Base-by-base conservation (phyloP, 2,329 filamentous ascomycete species). In the Neonectria ditissima region DNA sequence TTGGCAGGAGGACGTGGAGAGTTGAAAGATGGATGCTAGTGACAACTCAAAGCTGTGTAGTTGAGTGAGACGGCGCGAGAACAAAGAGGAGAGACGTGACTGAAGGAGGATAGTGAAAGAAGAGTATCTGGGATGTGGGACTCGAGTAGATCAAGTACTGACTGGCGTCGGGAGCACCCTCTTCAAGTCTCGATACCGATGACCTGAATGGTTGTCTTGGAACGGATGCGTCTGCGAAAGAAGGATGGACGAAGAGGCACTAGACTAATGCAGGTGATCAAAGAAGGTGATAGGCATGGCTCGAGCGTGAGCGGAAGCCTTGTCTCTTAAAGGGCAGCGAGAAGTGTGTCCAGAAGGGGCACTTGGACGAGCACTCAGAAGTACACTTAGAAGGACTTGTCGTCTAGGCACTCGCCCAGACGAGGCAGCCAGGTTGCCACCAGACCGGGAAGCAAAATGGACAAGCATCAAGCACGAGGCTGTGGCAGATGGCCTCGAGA, bases 251-350 rank as follows among this genome's bases (percentile, higher is more conserved):
- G 52, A 66, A 69, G 59, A 61, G 59, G 63, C 67, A 65, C 64
- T 71, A 53, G 61, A 50, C 43, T 56, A 65, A 70, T 70, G 69
- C 71, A 73, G 71, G 68, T 73, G 71, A 73, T 73, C 71, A 73
- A 73, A 73, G 69, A 71, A 59, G 30, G 28, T 54, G 32, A 43
- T 20, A 65, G 59, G 51, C 24, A 16, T 37, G 41, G 47, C 41
- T 53, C 50, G n/a, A 63, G 52, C 47, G 45, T 53, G 57, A 53
- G 51, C 50, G 51, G 55, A 52, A 57, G 28, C 39, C 55, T 62
- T 37, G 22, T 47, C n/a, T 50, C 32, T 61, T 63, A 56, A 59
- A 65, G 43, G 54, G 30, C 41, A 24, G 28, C 26, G 5, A 20
- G 20, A 13, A 20, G 20, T 11, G 16, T 5, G 10, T 26, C 16